A percentile compares a stretch with the other conserved stretches of the same genome.
Evolutionary conservation across 352 stramenopile species (phyloP).

Genomic region (Salisapilia sapeloensis): DNA sequence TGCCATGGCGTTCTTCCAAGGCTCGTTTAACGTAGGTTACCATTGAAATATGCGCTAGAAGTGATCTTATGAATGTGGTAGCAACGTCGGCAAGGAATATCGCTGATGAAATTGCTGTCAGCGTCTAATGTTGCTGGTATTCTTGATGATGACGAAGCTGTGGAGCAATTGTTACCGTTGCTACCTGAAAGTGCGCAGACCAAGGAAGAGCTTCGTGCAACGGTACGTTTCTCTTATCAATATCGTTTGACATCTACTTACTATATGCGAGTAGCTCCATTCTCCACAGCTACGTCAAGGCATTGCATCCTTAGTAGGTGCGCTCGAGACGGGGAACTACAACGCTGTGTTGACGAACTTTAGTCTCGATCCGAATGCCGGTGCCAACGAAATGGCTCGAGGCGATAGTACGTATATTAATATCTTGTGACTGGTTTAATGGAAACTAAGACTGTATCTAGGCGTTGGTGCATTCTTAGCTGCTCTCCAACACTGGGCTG

Average conservation of each 20-base stretch:
- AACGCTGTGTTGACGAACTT: constrained; percentile 85
- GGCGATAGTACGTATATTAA: constrained; percentile 46
- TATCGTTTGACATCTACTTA: background rate
- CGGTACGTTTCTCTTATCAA: constrained; percentile 11
- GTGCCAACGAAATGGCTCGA: constrained; percentile 58
- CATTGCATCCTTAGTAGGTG: constrained; percentile 65
- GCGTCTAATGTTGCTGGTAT: constrained; percentile 34
- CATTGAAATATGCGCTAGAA: background rate
- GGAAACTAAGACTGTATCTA: constrained; percentile 5
- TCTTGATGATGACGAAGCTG: constrained; percentile 36
- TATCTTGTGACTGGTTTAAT: background rate
- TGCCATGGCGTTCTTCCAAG: constrained; percentile 70
- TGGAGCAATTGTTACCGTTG: constrained; percentile 41
- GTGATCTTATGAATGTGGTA: constrained; percentile 2
- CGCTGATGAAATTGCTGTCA: constrained; percentile 41
- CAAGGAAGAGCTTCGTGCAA: constrained; percentile 49
- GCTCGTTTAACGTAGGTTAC: background rate
- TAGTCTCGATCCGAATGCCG: constrained; percentile 58
- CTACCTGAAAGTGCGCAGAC: constrained; percentile 72
- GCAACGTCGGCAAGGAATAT: constrained; percentile 41
- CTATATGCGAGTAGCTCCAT: constrained; percentile 15
- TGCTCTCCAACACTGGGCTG: constrained; percentile 59
- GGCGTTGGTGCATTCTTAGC: constrained; percentile 61
- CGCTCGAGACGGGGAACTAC: constrained; percentile 81
- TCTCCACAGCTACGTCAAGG: constrained; percentile 82